Evolutionary conservation across 169 alveolate genomes (phyloP).

Genomic region (Plasmodium yoelii): DNA sequence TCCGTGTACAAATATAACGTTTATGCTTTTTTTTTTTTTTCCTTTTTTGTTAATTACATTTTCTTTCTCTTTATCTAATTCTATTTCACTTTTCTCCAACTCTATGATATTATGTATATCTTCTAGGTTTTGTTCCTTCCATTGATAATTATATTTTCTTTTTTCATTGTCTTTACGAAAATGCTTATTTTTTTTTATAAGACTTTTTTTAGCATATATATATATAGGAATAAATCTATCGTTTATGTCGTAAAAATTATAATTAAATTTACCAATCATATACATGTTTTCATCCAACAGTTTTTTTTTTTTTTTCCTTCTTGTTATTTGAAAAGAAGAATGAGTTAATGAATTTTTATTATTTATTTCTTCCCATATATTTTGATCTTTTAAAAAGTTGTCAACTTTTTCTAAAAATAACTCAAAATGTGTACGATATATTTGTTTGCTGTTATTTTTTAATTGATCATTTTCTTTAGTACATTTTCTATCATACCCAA

Average conservation of each 20-base stretch:
- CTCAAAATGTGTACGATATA: conserved; percentile 15
- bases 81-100: not conserved
- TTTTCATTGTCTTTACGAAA: not conserved
- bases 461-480: not conserved
- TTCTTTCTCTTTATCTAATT: not conserved
- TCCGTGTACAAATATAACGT: conserved; percentile 61
- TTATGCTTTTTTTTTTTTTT: conserved; percentile 24
- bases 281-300: conserved; percentile 55
- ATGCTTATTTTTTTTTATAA: conserved; percentile 34
- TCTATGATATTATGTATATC: not conserved
- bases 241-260: conserved; percentile 38
- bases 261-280: conserved; percentile 57
- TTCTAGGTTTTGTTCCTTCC: not conserved
- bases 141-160: not conserved
- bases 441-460: not conserved
- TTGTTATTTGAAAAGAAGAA: conserved; percentile 4
- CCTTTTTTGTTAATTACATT: not conserved
- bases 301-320: conserved; percentile 23
- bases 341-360: not conserved
- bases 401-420: conserved; percentile 51
- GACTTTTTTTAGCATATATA: conserved; percentile 28
- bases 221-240: conserved; percentile 42
- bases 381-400: conserved; percentile 38
- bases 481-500: not conserved
- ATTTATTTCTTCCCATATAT: conserved; percentile 5